Base-by-base conservation (phyloP, 805 yeast genomes). In the Candida sakaeoensis region DNA sequence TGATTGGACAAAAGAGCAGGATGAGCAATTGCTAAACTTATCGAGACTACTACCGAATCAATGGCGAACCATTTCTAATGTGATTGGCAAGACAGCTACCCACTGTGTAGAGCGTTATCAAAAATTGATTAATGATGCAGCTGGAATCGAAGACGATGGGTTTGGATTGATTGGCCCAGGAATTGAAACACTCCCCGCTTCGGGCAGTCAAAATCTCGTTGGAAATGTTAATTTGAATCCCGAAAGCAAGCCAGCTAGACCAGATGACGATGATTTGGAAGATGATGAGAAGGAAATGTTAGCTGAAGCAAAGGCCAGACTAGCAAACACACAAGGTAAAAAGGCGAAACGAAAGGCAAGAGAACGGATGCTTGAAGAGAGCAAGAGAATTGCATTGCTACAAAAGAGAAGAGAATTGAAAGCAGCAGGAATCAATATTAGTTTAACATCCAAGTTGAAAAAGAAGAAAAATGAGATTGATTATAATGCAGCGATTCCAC, bases 281-380 rank as follows among this genome's bases (percentile, higher is more conserved):
- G 96, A 88, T 31, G 96, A 87, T 43, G 96, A 91, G 52, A 65
- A 75, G 41, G 97, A 91, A 57, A 88, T 90, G 96, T 60, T 90
- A 6, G 79, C 87, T n/a, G 99, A 93, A 56, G 99, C 99, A 1
- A 75, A 83, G 35, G 95, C 96, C 1, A 75, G 99, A 50, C 65
- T 91, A 47, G 86, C 95, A 9, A 90, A 88, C 52, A 89, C 97
- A 0, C 88, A 85, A 57, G 99, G 98, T 44, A 89, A 90, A 50
- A 91, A 91, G 60, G 96, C 97, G 0, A 86, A 90, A 43, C 64
- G 98, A 43, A 88, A 90, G 55, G 86, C 82, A 2, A 69, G 97
- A 42, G 98, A 91, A 56, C 67, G 93, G 37, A 73, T 85, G 75
- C 63, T 88, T 33, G 85, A 81, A 36, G 95, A 89, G 53, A 84